Conservation (phyloP, 352 stramenopile genomes). For the Nothophytophthora sp. region DNA sequence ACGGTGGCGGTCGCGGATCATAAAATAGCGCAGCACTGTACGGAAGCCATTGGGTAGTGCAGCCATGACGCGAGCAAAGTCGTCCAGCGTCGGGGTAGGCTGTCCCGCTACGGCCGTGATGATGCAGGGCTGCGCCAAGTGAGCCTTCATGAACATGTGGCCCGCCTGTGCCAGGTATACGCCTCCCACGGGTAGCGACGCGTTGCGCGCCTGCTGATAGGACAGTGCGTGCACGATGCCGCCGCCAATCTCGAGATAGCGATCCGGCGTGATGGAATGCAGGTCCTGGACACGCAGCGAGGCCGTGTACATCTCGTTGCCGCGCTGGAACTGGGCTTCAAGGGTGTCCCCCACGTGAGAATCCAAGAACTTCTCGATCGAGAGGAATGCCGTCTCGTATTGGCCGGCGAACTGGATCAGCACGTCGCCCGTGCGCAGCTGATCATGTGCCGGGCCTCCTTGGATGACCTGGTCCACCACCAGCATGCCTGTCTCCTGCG, state of each 20-base stretch:
- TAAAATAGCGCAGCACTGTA: constrained; percentile 86
- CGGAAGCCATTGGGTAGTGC: constrained; percentile 78
- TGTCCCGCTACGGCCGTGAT: constrained; percentile 84
- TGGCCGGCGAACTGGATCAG: constrained; percentile 78
- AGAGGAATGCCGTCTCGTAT: constrained; percentile 83
- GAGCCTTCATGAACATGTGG: constrained; percentile 92
- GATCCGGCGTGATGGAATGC: constrained; percentile 79
- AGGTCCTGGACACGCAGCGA: constrained; percentile 67
- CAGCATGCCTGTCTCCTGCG: constrained; percentile 89
- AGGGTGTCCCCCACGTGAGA: constrained; percentile 65
- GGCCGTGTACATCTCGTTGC: constrained; percentile 49
- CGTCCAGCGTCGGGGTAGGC: constrained; percentile 79
- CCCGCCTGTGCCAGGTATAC: constrained; percentile 88
- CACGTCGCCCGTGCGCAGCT: constrained; percentile 87
- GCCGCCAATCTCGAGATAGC: constrained; percentile 86
- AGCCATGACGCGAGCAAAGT: constrained; percentile 76
- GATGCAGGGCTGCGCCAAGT: constrained; percentile 84
- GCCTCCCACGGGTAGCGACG: constrained; percentile 67
- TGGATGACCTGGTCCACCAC: constrained; percentile 90
- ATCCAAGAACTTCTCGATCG: constrained; percentile 82
- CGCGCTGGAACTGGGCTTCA: constrained; percentile 75
- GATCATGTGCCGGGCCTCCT: constrained; percentile 64
- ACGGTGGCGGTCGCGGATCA: constrained; percentile 86
- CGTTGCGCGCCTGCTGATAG: constrained; percentile 88
- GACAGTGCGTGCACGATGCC: constrained; percentile 89